phyloP scores from a whole-genome alignment of 2,329 filamentous ascomycete species.

The Chrysoporthe austroafricana region DNA sequence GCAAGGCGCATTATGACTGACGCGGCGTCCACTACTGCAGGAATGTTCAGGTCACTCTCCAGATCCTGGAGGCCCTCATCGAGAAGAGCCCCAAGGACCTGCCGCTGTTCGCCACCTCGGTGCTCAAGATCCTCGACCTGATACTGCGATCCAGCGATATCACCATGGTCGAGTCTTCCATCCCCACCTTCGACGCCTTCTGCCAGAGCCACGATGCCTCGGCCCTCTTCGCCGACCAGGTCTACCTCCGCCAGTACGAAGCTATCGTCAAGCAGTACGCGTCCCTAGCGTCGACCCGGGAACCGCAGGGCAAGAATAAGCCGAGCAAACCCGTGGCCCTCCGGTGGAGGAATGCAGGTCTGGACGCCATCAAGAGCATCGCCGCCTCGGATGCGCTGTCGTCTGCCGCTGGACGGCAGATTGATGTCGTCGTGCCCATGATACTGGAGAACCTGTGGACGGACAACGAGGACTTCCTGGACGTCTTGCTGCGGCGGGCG shows the following conservation, averaged over 20 bases:
- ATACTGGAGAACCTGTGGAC: slow-evolving; percentile 87
- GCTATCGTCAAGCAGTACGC: slow-evolving; percentile 81
- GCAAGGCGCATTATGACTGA: slow-evolving; percentile 8
- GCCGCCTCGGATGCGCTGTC: slow-evolving; percentile 79
- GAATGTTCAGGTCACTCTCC: slow-evolving; percentile 92
- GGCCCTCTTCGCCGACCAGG: slow-evolving; percentile 81
- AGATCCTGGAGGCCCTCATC: slow-evolving; percentile 88
- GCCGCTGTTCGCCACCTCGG: slow-evolving; percentile 81
- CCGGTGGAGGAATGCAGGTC: slow-evolving; percentile 74
- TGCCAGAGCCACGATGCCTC: slow-evolving; percentile 88
- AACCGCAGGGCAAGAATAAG: slow-evolving; percentile 53
- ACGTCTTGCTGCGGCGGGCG: slow-evolving; percentile 68
- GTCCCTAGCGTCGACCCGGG: slow-evolving; percentile 71
- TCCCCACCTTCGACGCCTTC: slow-evolving; percentile 84
- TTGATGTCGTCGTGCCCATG: slow-evolving; percentile 79
- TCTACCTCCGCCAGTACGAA: slow-evolving; percentile 81
- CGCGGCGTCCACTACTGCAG: slow-evolving; percentile 46
- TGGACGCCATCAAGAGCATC: slow-evolving; percentile 80
- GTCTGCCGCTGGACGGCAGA: slow-evolving; percentile 74
- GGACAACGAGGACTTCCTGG: slow-evolving; percentile 70
- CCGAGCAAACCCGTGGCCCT: slow-evolving; percentile 75
- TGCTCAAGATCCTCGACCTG: slow-evolving; percentile 81
- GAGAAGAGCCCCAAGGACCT: slow-evolving; percentile 92
- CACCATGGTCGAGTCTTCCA: slow-evolving; percentile 88
- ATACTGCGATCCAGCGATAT: slow-evolving; percentile 87